Percentiles rank a stretch among this genome's conserved stretches.
These are phyloP conservation scores for Spiromyces aspiralis DNA, from an alignment of 371 early-diverging fungal genomes.

Conservation along the genomic window DNA sequence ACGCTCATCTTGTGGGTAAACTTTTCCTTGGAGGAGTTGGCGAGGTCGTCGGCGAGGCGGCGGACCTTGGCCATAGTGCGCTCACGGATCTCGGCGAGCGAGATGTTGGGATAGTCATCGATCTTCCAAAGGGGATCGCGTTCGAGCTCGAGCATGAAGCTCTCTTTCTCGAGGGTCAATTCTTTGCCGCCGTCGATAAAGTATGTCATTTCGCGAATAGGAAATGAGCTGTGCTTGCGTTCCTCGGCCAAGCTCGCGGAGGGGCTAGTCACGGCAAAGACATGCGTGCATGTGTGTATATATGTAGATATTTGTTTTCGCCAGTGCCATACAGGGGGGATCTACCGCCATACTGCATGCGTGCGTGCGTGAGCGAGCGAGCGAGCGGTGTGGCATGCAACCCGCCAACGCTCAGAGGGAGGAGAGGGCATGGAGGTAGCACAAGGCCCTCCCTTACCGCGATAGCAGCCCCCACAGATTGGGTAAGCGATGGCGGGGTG, in stretches of 20 bases:
- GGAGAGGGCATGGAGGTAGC: too few relatives aligned
- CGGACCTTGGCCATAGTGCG: slow-evolving; percentile 77
- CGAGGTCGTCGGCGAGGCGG: slow-evolving; percentile 53
- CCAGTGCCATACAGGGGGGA: too few relatives aligned
- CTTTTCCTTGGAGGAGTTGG: slow-evolving; percentile 51
- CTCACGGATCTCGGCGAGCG: slow-evolving; percentile 59
- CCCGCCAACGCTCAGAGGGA: too few relatives aligned
- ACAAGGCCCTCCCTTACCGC: too few relatives aligned
- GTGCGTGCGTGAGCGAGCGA: too few relatives aligned
- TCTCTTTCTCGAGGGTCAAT: slow-evolving; percentile 42
- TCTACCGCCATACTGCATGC: too few relatives aligned
- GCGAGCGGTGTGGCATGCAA: too few relatives aligned
- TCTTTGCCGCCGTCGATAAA: slow-evolving; percentile 64
- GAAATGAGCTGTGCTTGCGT: slow-evolving; percentile 56
- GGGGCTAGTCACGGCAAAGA: slow-evolving; percentile 13
- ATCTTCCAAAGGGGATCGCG: slow-evolving; percentile 73
- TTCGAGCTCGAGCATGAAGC: slow-evolving; percentile 72
- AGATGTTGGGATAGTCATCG: slow-evolving; percentile 62
- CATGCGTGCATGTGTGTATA: not conserved
- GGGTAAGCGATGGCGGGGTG: too few relatives aligned
- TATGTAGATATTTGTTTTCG: not conserved
- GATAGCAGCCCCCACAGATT: too few relatives aligned
- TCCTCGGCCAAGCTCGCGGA: slow-evolving; percentile 38
- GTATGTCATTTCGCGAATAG: slow-evolving; percentile 59
- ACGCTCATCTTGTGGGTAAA: slow-evolving; percentile 70